These are phyloP conservation scores for Beta vulgaris DNA, from an alignment of 148 eudicot genomes.

Conservation along the genomic window DNA sequence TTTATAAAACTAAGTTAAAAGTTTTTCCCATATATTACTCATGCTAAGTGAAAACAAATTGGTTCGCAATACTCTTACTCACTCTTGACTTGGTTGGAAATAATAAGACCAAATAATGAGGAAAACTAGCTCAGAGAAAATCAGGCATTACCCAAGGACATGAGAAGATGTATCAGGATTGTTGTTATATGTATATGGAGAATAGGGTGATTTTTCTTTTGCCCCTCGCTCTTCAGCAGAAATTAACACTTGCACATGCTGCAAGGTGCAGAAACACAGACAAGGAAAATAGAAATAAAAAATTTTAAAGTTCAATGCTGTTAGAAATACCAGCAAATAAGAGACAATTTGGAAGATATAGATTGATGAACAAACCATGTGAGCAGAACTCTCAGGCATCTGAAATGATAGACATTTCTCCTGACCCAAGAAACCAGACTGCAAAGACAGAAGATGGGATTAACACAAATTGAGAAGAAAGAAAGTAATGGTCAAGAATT, in stretches of 20 bases:
- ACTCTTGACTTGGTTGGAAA: background rate
- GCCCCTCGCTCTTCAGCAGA: conserved; percentile 75
- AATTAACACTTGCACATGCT: conserved; percentile 63
- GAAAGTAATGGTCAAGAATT: background rate
- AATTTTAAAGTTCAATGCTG: background rate
- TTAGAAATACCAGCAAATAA: conserved; percentile 7
- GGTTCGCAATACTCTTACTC: background rate
- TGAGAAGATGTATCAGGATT: conserved; percentile 54
- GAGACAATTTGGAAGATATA: conserved; percentile 4
- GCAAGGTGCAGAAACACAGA: conserved; percentile 23
- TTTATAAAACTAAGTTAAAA: background rate
- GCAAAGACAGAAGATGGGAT: conserved; percentile 29
- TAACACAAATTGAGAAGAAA: background rate
- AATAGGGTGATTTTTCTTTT: conserved; percentile 62
- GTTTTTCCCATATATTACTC: background rate
- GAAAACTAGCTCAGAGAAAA: conserved; percentile 9
- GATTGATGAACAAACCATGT: conserved; percentile 42
- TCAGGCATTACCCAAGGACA: conserved; percentile 39
- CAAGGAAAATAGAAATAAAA: too few species aligned
- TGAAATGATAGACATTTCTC: conserved; percentile 60
- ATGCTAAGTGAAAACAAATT: background rate
- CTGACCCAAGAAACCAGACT: conserved; percentile 59
- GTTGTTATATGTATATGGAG: conserved; percentile 54
- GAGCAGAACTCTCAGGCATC: conserved; percentile 39
- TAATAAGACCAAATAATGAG: background rate